A percentile compares a stretch with the other conserved stretches of the same genome.
phyloP scores from a whole-genome alignment of 1,139 yeast genomes.

The Saccharomyces pastorianus region DNA sequence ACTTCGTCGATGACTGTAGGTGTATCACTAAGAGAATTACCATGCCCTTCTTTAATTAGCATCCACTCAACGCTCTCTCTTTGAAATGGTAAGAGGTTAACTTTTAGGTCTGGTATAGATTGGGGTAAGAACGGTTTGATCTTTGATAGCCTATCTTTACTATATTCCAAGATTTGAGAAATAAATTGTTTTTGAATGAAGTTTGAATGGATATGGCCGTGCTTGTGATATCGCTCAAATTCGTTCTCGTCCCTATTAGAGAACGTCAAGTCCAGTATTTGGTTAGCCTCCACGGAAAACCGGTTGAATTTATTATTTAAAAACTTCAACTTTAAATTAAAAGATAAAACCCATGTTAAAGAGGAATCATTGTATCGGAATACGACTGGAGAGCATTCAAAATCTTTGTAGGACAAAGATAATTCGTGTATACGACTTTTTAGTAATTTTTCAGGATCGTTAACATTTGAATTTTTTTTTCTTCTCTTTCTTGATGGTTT shows the following conservation, averaged over 20 bases:
- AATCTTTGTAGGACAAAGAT: background rate
- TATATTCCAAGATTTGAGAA: conserved; percentile 17
- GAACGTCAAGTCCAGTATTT: background rate
- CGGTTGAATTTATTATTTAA: background rate
- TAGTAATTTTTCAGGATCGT: background rate
- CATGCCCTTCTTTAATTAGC: conserved; percentile 21
- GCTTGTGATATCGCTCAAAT: background rate
- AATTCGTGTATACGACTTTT: background rate
- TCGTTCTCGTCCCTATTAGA: background rate
- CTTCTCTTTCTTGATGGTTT: background rate
- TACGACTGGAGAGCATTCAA: background rate
- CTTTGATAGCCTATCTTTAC: conserved; percentile 11
- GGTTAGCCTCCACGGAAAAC: conserved; percentile 1
- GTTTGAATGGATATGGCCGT: conserved; percentile 4
- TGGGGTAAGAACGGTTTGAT: conserved; percentile 1
- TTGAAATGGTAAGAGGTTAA: conserved; percentile 27
- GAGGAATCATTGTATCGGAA: background rate
- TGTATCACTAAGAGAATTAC: background rate
- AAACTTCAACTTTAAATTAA: background rate
- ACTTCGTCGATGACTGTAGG: background rate
- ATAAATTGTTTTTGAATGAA: conserved; percentile 23
- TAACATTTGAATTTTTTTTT: background rate
- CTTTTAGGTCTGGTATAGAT: conserved; percentile 10
- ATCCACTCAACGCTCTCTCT: conserved; percentile 29
- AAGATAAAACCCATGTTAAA: background rate